A percentile compares a stretch with the other conserved stretches of the same genome.
phyloP scores from a whole-genome alignment of 352 stramenopile genomes.

The Pythium sp. region DNA sequence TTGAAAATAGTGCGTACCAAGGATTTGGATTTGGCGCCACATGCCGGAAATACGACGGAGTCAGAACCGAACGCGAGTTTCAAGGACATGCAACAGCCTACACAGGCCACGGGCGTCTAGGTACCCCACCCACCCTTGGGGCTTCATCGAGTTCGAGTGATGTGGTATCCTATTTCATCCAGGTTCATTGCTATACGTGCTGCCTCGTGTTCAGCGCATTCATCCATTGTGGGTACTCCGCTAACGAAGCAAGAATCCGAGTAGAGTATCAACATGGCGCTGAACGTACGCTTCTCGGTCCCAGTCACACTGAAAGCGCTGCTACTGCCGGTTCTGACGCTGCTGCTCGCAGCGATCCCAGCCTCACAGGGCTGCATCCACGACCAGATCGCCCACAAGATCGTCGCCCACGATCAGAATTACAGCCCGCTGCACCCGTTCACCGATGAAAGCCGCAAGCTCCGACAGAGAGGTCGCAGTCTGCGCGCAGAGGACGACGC shows the following conservation, averaged over 20 bases:
- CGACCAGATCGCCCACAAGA: conserved; percentile 23
- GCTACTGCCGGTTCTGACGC: background rate
- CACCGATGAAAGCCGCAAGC: conserved; percentile 4
- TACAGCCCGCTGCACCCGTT: conserved; percentile 20
- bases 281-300: background rate
- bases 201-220: background rate
- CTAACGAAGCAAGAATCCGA: background rate
- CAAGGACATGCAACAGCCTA: too few species aligned
- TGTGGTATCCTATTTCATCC: background rate
- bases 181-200: background rate
- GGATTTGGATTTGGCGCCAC: background rate
- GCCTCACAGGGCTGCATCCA: conserved; percentile 20
- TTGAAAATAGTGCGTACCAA: background rate
- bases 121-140: too few species aligned
- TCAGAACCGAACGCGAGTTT: background rate
- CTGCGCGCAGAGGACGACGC: conserved; percentile 11
- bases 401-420: conserved; percentile 16
- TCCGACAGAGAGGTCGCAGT: background rate
- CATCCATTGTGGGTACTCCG: background rate
- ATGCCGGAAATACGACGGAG: background rate
- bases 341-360: background rate
- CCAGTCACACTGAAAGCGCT: background rate
- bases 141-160: background rate
- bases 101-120: too few species aligned
- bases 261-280: conserved; percentile 1